These are phyloP conservation scores for Murraya paniculata DNA, from an alignment of 345 rosid genomes.

Conservation along the genomic window DNA sequence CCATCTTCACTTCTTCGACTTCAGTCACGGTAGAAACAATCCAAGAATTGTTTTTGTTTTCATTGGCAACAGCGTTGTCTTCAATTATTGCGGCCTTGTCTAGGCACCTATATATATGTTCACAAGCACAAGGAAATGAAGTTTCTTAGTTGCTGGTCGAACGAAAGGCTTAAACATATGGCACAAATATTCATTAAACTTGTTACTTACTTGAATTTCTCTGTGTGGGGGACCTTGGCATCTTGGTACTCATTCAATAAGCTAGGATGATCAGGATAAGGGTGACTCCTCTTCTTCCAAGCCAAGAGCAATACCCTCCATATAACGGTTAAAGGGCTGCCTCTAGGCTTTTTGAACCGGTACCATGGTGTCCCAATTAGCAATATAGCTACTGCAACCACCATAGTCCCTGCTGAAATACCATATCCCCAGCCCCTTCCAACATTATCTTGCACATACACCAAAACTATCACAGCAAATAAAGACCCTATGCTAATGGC, in stretches of 20 bases:
- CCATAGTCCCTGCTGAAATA: constrained; percentile 78
- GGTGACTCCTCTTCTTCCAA: constrained; percentile 60
- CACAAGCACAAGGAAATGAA: constrained; percentile 2
- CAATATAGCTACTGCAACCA: constrained; percentile 53
- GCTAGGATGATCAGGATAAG: constrained; percentile 57
- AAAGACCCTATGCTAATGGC: constrained; percentile 77
- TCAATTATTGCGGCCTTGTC: constrained; percentile 77
- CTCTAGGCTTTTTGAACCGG: constrained; percentile 73
- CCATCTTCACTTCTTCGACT: constrained; percentile 87
- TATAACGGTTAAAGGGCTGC: constrained; percentile 80
- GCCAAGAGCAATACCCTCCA: constrained; percentile 78
- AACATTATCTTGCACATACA: constrained; percentile 81
- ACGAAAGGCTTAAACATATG: neutral
- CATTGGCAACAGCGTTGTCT: constrained; percentile 22
- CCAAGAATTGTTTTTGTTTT: constrained; percentile 48
- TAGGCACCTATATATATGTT: constrained; percentile 41
- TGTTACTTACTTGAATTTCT: constrained; percentile 49
- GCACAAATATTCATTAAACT: neutral
- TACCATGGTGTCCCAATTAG: constrained; percentile 58
- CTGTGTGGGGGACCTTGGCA: constrained; percentile 54
- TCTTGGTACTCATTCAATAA: constrained; percentile 54
- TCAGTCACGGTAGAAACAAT: constrained; percentile 64
- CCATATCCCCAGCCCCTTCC: constrained; percentile 98
- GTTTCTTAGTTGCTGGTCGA: neutral
- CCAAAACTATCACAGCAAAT: constrained; percentile 68